Evolutionary conservation across 495 filamentous ascomycete species (phyloP).

Genomic region (Aspergillus coremiiformis): DNA sequence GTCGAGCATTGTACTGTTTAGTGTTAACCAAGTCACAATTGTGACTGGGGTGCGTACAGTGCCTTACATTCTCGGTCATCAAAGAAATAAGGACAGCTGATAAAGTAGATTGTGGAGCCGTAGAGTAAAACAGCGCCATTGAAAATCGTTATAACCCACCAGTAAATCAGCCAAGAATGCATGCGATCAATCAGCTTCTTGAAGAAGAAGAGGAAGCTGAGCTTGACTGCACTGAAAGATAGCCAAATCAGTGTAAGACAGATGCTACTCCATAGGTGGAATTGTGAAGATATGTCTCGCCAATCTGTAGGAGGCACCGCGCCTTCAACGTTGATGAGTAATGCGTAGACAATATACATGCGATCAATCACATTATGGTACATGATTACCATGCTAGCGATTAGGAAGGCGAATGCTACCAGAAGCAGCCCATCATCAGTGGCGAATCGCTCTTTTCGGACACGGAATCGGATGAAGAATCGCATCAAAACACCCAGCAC

Average conservation of each 20-base stretch:
- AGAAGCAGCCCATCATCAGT: neutral
- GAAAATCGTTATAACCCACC: neutral
- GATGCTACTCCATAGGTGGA: neutral
- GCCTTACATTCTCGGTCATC: neutral
- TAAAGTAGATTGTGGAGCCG: neutral
- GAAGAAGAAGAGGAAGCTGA: constrained; percentile 3
- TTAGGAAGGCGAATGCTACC: neutral
- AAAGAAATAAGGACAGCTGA: neutral
- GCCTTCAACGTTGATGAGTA: neutral
- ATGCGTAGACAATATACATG: neutral
- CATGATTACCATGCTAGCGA: neutral
- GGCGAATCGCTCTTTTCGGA: neutral
- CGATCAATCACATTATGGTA: neutral
- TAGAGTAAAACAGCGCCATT: neutral
- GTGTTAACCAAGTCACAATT: too few relatives aligned
- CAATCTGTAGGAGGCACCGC: neutral
- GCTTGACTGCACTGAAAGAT: neutral
- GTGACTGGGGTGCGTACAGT: neutral
- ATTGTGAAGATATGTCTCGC: neutral
- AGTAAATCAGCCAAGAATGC: neutral
- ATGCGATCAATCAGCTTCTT: neutral
- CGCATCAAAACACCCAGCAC: neutral
- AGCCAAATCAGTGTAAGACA: neutral
- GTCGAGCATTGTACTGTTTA: neutral
- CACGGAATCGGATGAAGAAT: constrained; percentile 1